A percentile compares a stretch with the other conserved stretches of the same genome.
phyloP scores from a whole-genome alignment of 371 early-diverging fungal species.

The Mucor piriformis region DNA sequence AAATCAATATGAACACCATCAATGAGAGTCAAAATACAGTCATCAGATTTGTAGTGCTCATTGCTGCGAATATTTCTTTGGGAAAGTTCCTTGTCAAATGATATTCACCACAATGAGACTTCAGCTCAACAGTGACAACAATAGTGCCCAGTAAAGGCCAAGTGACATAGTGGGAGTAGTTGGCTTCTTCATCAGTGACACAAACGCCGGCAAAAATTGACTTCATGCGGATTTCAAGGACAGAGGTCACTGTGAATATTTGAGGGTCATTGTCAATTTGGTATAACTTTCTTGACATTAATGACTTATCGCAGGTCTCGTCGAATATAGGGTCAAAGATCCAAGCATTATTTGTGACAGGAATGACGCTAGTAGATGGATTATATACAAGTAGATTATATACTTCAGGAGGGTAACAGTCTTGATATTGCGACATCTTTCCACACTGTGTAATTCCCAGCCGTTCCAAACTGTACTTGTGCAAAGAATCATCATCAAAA shows the following conservation, averaged over 20 bases:
- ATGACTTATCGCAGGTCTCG: background rate
- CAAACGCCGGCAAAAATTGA: background rate
- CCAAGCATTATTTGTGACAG: background rate
- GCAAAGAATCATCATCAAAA: background rate
- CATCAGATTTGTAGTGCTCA: constrained; percentile 8
- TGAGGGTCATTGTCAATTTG: background rate
- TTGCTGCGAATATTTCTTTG: constrained; percentile 1
- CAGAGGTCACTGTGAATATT: background rate
- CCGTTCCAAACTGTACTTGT: background rate
- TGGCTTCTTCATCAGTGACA: background rate
- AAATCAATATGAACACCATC: constrained; percentile 7
- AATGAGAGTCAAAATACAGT: constrained; percentile 7
- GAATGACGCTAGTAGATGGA: background rate
- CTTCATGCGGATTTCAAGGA: background rate
- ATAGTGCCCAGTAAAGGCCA: constrained; percentile 6
- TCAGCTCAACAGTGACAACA: background rate
- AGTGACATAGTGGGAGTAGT: constrained; percentile 9
- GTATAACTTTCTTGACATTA: background rate
- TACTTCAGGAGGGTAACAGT: background rate
- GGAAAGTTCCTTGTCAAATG: constrained; percentile 1
- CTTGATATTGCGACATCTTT: background rate
- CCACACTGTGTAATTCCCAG: background rate
- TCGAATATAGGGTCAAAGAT: background rate
- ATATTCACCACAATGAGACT: constrained; percentile 5
- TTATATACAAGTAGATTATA: background rate